Base-by-base conservation (phyloP, 176 grass and related monocot species). In the Cocos nucifera region DNA sequence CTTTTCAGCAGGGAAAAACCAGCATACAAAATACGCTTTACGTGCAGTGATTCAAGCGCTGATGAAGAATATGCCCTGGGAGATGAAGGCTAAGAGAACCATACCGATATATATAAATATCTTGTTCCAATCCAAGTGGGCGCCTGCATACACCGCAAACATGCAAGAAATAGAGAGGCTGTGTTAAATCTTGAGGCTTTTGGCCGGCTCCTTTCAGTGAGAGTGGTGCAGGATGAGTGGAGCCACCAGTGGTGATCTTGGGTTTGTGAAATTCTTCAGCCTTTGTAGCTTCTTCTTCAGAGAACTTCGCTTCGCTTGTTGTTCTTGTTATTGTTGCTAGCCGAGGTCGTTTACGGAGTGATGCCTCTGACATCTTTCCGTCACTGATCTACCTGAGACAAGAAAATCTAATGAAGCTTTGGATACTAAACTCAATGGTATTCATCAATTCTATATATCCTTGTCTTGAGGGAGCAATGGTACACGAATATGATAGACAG, bases 81-180 rank as follows among this genome's bases (percentile, higher is more conserved):
- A 30, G 28, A n/a, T 30, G 14, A 69, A 20, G 16, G 59, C 3
- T 25, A 60, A 69, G 51, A 23, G 28, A 68, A 54, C 3, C 9
- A 55, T 25, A 77, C 74, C 74, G 69, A 57, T 77, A 77, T 19
- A 77, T 77, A 62, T 69, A 77, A 49, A 77, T 77, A 56, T 77
- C 74, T 4, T 49, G 65, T 67, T 77, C 65, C 3, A 22, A 69
- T 52, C 74, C 74, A 17, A 77, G 74, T 1, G 55, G 26, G 18
- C 64, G 74, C 27, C 74, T 22, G 30, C 74, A 77, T 4, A 69
- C 49, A 1, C 74, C 65, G 2, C 74, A 77, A 49, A 10, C 53
- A 19, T 69, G 56, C 64, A 77, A 61, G 61, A 77, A 77, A 55
- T 69, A 20, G 15, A 77, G 74, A 6, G 64, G 74, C 49, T 62